A percentile compares a stretch with the other conserved stretches of the same genome.
Conservation (phyloP, 805 yeast species). For the Danielia oregonensis region DNA sequence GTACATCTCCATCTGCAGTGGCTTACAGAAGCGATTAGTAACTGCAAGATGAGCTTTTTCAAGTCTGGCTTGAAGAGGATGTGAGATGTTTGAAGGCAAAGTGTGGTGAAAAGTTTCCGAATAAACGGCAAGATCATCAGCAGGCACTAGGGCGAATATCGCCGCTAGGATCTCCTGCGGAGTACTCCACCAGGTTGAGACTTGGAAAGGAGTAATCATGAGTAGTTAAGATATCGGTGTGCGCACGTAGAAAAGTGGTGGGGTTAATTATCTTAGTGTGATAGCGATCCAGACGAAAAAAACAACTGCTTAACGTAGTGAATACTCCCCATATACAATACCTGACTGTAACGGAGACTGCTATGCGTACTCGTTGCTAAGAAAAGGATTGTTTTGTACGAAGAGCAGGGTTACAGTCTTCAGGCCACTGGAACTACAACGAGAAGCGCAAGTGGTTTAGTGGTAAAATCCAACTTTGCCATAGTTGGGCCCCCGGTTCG, state of each 20-base stretch:
- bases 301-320: not conserved
- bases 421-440: no score
- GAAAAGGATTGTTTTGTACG: no score
- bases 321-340: no score
- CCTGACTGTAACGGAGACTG: no score
- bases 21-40: not conserved
- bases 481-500: conserved; percentile 19
- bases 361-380: no score
- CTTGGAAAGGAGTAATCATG: no score
- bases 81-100: not conserved
- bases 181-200: not conserved
- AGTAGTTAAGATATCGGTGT: no score
- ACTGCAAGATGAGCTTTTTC: not conserved
- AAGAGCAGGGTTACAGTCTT: no score
- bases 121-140: not conserved
- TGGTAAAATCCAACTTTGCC: conserved; percentile 17
- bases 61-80: not conserved
- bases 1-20: not conserved
- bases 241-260: not conserved
- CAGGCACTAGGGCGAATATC: not conserved
- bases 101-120: no score
- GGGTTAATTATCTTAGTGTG: not conserved
- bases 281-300: not conserved
- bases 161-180: not conserved
- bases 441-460: conserved; percentile 16